A percentile compares a stretch with the other conserved stretches of the same genome.
phyloP scores from a whole-genome alignment of 768 basidiomycete species.

The Tylopilus subfusipes region DNA sequence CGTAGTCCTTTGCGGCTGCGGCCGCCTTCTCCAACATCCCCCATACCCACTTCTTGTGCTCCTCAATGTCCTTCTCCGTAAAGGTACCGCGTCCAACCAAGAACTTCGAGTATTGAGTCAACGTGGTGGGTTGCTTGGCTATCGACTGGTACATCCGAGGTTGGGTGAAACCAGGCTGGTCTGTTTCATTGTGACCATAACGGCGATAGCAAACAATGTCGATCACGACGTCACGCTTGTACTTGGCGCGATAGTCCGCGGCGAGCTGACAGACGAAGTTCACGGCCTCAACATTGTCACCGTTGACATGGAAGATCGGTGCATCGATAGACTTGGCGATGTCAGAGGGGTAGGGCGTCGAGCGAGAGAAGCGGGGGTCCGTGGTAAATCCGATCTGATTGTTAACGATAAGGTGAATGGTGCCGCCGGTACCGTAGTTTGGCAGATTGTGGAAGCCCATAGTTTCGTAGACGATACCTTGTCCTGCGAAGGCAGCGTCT shows the following conservation, averaged over 20 bases:
- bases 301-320: slow-evolving; percentile 99
- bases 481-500: slow-evolving; percentile 97
- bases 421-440: slow-evolving; percentile 95
- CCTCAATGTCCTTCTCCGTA: slow-evolving; percentile 93
- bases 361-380: slow-evolving; percentile 95
- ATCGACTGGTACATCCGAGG: slow-evolving; percentile 99
- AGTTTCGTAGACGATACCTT: slow-evolving; percentile 98
- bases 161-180: slow-evolving; percentile 98
- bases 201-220: slow-evolving; percentile 99
- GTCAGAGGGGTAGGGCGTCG: slow-evolving; percentile 96
- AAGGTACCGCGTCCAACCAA: slow-evolving; percentile 89
- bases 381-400: slow-evolving; percentile 99
- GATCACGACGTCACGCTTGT: slow-evolving; percentile 97
- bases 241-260: slow-evolving; percentile 96
- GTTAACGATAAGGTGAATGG: slow-evolving; percentile 97
- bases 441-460: slow-evolving; percentile 98
- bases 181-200: slow-evolving; percentile 99
- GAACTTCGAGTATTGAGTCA: slow-evolving; percentile 90
- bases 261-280: slow-evolving; percentile 98
- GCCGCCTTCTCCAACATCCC: slow-evolving; percentile 96
- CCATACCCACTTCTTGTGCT: slow-evolving; percentile 99
- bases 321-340: slow-evolving; percentile 98
- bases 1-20: slow-evolving; percentile 92
- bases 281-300: slow-evolving; percentile 97
- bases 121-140: slow-evolving; percentile 85